Evolutionary conservation across 1,139 yeast genomes (phyloP).

Genomic region (Blastobotrys proliferans): DNA sequence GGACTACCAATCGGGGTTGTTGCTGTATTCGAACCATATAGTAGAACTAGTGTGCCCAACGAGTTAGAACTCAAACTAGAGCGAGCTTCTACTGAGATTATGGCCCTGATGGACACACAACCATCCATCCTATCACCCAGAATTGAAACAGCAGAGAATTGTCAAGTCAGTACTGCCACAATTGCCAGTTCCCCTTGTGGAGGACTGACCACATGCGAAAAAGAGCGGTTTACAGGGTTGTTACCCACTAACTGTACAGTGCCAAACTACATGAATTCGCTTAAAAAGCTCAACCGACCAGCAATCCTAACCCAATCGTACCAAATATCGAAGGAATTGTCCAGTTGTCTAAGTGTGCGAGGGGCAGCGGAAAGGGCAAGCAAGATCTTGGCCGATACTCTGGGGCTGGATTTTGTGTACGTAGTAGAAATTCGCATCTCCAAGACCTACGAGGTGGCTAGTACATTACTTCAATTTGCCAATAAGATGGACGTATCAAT

Average conservation of each 20-base stretch:
- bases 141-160: constrained; percentile 16
- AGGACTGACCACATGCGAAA: constrained; percentile 2
- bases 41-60: constrained; percentile 40
- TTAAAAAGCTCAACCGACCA: constrained; percentile 21
- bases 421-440: constrained; percentile 51
- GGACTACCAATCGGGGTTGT: constrained; percentile 52
- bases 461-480: constrained; percentile 6
- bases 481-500: constrained; percentile 10
- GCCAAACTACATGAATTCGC: constrained; percentile 17
- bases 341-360: constrained; percentile 38
- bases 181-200: too few species aligned
- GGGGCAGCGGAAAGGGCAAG: constrained; percentile 36
- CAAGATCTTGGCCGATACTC: constrained; percentile 39
- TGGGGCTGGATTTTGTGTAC: constrained; percentile 49
- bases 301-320: constrained; percentile 28
- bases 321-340: constrained; percentile 41
- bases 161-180: too few species aligned
- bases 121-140: constrained; percentile 19
- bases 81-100: constrained; percentile 41
- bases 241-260: constrained; percentile 15
- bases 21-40: constrained; percentile 54
- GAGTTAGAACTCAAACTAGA: constrained; percentile 39
- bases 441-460: constrained; percentile 14
- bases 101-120: constrained; percentile 40
- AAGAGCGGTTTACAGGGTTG: constrained; percentile 13